These are phyloP conservation scores for Leccinum aurantiacum DNA, from an alignment of 768 basidiomycete genomes.

Conservation along the genomic window DNA sequence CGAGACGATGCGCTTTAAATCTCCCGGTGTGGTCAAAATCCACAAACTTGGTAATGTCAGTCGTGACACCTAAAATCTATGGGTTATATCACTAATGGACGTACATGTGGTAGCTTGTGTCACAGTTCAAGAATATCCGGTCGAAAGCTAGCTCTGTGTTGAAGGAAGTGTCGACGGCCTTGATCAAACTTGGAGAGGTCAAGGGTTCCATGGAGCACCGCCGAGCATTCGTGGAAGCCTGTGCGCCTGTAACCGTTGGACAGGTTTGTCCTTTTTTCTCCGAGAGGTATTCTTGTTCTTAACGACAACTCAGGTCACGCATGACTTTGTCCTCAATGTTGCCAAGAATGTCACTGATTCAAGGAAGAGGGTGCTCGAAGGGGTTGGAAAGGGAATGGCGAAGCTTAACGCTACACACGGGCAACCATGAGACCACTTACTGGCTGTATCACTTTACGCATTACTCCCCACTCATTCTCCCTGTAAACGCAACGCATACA, in stretches of 20 bases:
- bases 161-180: constrained; percentile 53
- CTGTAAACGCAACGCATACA: constrained; percentile 15
- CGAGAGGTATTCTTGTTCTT: not conserved
- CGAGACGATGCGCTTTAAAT: constrained; percentile 75
- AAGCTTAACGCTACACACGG: constrained; percentile 47
- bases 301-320: constrained; percentile 48
- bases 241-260: constrained; percentile 39
- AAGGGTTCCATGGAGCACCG: constrained; percentile 55
- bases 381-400: constrained; percentile 67
- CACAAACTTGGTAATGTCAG: constrained; percentile 73
- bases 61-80: constrained; percentile 8
- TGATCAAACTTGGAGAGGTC: constrained; percentile 51
- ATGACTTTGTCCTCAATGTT: constrained; percentile 59
- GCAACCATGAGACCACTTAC: constrained; percentile 19
- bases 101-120: constrained; percentile 51
- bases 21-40: constrained; percentile 63
- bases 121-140: constrained; percentile 64
- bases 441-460: constrained; percentile 6
- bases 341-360: constrained; percentile 69
- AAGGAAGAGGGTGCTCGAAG: constrained; percentile 69
- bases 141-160: constrained; percentile 50
- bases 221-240: constrained; percentile 51
- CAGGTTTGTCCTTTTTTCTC: constrained; percentile 31
- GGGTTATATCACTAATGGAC: constrained; percentile 1
- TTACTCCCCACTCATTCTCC: constrained; percentile 27